Conservation (phyloP, 2,329 filamentous ascomycete species). For the Aspergillus costaricaensis region DNA sequence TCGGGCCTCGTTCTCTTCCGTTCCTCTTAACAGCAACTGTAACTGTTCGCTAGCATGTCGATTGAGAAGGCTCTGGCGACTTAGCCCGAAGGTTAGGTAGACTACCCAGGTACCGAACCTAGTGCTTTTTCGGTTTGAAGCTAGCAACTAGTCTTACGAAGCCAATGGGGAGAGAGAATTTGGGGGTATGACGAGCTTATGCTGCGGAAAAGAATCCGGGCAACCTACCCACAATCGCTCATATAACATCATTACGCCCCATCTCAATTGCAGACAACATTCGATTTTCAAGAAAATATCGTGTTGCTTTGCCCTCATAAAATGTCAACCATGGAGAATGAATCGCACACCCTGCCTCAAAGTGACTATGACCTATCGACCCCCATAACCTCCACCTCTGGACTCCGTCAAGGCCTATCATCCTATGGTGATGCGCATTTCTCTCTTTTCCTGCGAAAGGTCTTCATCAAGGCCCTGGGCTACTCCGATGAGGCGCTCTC, state of each 20-base stretch:
- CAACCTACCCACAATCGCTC: slow-evolving; percentile 38
- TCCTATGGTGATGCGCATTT: slow-evolving; percentile 75
- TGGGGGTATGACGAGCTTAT: not conserved
- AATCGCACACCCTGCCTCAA: not conserved
- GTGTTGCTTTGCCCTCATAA: too few species aligned
- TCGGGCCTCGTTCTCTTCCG: not conserved
- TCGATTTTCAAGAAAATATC: not conserved
- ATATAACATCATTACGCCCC: not conserved
- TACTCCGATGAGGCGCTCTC: slow-evolving; percentile 72
- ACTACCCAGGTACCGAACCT: too few species aligned
- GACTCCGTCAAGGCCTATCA: slow-evolving; percentile 65
- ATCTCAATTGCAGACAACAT: not conserved
- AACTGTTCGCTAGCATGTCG: not conserved
- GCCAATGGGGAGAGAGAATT: not conserved
- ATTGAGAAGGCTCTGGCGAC: not conserved
- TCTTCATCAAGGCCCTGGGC: slow-evolving; percentile 75
- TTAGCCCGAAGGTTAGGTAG: not conserved
- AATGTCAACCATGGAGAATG: not conserved
- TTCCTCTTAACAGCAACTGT: not conserved
- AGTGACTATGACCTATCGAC: slow-evolving; percentile 57
- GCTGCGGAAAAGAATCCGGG: slow-evolving; percentile 22
- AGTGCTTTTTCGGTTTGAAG: too few species aligned
- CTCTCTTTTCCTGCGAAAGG: slow-evolving; percentile 72
- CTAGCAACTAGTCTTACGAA: not conserved
- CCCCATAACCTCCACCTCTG: slow-evolving; percentile 54